These are phyloP conservation scores for Phytophthora sojae DNA, from an alignment of 352 stramenopile genomes.

Conservation along the genomic window DNA sequence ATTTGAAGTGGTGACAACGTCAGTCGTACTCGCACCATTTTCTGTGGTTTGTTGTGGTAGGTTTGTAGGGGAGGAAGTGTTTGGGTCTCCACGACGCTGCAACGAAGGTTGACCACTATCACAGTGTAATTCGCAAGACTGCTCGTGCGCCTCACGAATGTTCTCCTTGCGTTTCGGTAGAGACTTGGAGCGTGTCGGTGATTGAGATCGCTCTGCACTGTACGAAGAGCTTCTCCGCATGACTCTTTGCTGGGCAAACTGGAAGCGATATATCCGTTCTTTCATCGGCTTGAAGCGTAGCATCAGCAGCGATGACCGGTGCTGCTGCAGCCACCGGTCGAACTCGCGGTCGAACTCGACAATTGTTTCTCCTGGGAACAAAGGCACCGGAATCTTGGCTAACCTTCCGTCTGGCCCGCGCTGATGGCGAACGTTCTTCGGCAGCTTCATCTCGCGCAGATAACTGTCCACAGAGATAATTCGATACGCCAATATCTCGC, in stretches of 20 bases:
- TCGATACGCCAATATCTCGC: conserved; percentile 18
- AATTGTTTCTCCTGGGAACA: conserved; percentile 31
- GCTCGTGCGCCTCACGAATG: not conserved
- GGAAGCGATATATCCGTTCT: conserved; percentile 31
- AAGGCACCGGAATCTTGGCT: conserved; percentile 26
- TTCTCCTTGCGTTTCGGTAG: not conserved
- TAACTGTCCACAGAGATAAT: conserved; percentile 23
- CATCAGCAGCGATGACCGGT: conserved; percentile 19
- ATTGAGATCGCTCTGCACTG: not conserved
- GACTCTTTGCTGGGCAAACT: conserved; percentile 24
- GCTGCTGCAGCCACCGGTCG: conserved; percentile 26
- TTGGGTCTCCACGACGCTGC: not conserved
- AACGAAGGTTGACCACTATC: not conserved
- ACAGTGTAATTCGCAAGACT: not conserved
- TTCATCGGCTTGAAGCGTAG: conserved; percentile 19
- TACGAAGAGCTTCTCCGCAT: not conserved
- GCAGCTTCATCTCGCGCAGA: conserved; percentile 18
- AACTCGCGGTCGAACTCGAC: conserved; percentile 29
- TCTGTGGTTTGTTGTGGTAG: not conserved
- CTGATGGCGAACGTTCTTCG: conserved; percentile 10
- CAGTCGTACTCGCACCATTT: not conserved
- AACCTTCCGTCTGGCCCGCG: conserved; percentile 12
- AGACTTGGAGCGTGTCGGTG: not conserved
- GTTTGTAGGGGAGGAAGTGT: not conserved
- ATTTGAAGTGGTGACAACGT: not conserved